These are phyloP conservation scores for Solanum sparsipilum DNA, from an alignment of 257 asterid species.

Conservation along the genomic window DNA sequence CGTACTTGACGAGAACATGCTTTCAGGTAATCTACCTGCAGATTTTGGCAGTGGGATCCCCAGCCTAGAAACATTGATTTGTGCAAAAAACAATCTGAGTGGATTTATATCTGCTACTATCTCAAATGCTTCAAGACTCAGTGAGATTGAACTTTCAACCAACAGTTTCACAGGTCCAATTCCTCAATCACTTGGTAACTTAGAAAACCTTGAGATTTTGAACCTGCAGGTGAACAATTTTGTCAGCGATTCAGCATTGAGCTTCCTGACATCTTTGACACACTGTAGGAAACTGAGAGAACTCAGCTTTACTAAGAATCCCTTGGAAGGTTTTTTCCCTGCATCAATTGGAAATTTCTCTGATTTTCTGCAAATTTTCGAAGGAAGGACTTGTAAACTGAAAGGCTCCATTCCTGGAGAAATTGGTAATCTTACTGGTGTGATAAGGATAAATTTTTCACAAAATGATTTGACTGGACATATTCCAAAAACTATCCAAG, in stretches of 20 bases:
- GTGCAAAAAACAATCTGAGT: not conserved
- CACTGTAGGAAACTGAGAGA: not conserved
- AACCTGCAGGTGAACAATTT: not conserved
- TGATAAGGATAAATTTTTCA: not conserved
- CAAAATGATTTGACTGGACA: not conserved
- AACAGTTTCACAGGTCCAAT: constrained; percentile 15
- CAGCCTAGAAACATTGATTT: not conserved
- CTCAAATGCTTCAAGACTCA: constrained; percentile 13
- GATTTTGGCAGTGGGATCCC: constrained; percentile 6
- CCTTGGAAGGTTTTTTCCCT: not conserved
- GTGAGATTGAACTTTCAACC: not conserved
- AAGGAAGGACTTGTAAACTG: not conserved
- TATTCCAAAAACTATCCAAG: not conserved
- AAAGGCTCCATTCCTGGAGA: not conserved
- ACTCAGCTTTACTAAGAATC: rapidly evolving
- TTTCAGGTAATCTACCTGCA: constrained; percentile 11
- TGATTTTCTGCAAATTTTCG: not conserved
- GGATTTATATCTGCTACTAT: constrained; percentile 8
- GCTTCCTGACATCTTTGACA: not conserved
- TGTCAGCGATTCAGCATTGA: not conserved
- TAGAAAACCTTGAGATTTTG: not conserved
- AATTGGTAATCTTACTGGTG: not conserved
- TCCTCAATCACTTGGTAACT: constrained; percentile 9
- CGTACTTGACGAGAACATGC: not conserved
- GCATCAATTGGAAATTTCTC: not conserved